Conservation (phyloP, 2,329 filamentous ascomycete species). For the Colletotrichum sp. region DNA sequence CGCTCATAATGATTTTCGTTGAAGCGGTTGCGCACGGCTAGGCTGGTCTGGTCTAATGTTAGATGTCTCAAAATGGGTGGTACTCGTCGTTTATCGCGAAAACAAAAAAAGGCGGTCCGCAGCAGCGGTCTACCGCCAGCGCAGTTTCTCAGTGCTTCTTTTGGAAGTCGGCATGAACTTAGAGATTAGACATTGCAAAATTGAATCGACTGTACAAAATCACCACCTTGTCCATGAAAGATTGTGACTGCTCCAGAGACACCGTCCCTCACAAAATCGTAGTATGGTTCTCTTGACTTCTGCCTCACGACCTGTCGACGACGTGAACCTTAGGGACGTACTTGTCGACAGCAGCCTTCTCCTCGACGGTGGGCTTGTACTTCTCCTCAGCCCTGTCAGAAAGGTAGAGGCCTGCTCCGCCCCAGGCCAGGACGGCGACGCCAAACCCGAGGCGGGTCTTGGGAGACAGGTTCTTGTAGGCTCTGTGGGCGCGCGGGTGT, state of each 20-base stretch:
- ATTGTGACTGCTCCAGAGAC: not conserved
- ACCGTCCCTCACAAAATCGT: not conserved
- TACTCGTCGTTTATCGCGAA: slow-evolving; percentile 1
- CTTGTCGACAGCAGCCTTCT: slow-evolving; percentile 69
- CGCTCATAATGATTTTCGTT: slow-evolving; percentile 21
- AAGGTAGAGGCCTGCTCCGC: slow-evolving; percentile 72
- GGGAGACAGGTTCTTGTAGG: slow-evolving; percentile 74
- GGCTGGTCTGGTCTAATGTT: slow-evolving; percentile 20
- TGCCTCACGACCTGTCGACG: slow-evolving; percentile 51
- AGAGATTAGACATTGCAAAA: slow-evolving; percentile 13
- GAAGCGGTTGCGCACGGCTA: slow-evolving; percentile 15
- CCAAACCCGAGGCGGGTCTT: slow-evolving; percentile 76
- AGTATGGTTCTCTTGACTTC: not conserved
- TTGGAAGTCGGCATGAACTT: not conserved
- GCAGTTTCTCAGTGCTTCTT: not conserved
- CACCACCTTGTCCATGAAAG: not conserved
- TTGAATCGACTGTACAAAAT: not conserved
- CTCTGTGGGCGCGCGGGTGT: slow-evolving; percentile 44
- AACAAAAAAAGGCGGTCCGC: not conserved
- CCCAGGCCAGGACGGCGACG: slow-evolving; percentile 77
- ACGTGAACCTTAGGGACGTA: slow-evolving; percentile 66
- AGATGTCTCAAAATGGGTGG: slow-evolving; percentile 21
- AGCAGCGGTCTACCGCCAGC: not conserved
- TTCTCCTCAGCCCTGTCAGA: slow-evolving; percentile 76
- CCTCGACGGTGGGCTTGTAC: slow-evolving; percentile 73